phyloP scores from a whole-genome alignment of 352 stramenopile genomes.

The Globisporangium nodosum region DNA sequence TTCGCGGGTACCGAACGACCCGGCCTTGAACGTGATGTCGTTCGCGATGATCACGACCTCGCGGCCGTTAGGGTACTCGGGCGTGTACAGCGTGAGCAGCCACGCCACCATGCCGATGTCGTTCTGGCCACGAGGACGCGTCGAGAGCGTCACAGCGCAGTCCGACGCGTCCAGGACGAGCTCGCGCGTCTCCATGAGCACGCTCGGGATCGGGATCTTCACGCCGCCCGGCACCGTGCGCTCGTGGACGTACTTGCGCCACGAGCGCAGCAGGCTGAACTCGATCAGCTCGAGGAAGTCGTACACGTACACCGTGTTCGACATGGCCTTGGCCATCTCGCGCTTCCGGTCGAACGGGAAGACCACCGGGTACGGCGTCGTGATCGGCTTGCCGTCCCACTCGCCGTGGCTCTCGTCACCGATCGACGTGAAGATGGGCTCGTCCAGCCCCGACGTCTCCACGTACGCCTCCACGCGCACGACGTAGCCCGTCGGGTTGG shows the following conservation, averaged over 20 bases:
- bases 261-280: slow-evolving; percentile 92
- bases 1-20: slow-evolving; percentile 98
- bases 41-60: slow-evolving; percentile 99
- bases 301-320: slow-evolving; percentile 99
- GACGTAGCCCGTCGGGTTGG: slow-evolving; percentile 98
- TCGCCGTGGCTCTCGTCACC: slow-evolving; percentile 84
- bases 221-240: slow-evolving; percentile 53
- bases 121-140: slow-evolving; percentile 93
- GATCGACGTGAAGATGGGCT: slow-evolving; percentile 89
- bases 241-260: slow-evolving; percentile 88
- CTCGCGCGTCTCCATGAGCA: slow-evolving; percentile 93
- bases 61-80: slow-evolving; percentile 95
- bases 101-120: slow-evolving; percentile 99
- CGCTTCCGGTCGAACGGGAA: slow-evolving; percentile 94
- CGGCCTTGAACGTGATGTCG: slow-evolving; percentile 99
- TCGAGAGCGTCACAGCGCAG: slow-evolving; percentile 46
- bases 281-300: slow-evolving; percentile 99
- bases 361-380: slow-evolving; percentile 95
- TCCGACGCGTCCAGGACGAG: slow-evolving; percentile 89
- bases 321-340: slow-evolving; percentile 90
- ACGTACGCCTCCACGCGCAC: slow-evolving; percentile 99
- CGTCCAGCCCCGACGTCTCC: slow-evolving; percentile 86
- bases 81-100: slow-evolving; percentile 96
- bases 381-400: slow-evolving; percentile 94
- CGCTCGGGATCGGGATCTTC: slow-evolving; percentile 77